Conservation (phyloP, 139 green algal genomes). For the Gonium pectorale region DNA sequence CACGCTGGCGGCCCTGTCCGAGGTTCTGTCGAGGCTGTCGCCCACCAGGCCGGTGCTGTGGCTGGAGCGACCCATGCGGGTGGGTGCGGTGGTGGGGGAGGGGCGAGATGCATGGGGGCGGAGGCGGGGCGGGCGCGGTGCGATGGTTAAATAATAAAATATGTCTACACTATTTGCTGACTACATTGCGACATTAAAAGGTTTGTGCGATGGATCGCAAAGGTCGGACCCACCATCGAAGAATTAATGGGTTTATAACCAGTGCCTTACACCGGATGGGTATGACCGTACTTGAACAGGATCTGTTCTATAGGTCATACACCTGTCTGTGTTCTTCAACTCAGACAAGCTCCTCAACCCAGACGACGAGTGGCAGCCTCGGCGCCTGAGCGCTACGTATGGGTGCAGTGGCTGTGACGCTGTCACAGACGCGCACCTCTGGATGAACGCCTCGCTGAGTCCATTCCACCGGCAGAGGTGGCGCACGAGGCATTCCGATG, state of each 20-base stretch:
- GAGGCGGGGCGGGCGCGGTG: not conserved
- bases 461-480: slow-evolving; percentile 22
- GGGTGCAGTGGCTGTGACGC: slow-evolving; percentile 26
- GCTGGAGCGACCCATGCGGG: slow-evolving; percentile 25
- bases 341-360: slow-evolving; percentile 33
- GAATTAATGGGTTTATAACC: no score
- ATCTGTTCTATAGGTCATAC: no score
- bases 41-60: not conserved
- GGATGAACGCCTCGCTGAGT: not conserved
- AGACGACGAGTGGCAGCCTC: slow-evolving; percentile 19
- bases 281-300: no score
- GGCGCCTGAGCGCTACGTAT: slow-evolving; percentile 35
- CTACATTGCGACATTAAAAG: no score
- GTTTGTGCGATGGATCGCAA: no score
- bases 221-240: no score
- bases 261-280: no score
- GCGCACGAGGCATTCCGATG: slow-evolving; percentile 24
- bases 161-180: no score
- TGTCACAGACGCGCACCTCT: slow-evolving; percentile 19
- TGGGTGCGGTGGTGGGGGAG: not conserved
- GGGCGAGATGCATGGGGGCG: not conserved
- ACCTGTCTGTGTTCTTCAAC: not conserved
- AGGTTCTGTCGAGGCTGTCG: not conserved
- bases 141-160: no score
- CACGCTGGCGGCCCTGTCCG: not conserved